Percentiles rank a stretch among this genome's conserved stretches.
Conservation (phyloP, 1,284 basidiomycete species). For the Coniophora puteana region DNA sequence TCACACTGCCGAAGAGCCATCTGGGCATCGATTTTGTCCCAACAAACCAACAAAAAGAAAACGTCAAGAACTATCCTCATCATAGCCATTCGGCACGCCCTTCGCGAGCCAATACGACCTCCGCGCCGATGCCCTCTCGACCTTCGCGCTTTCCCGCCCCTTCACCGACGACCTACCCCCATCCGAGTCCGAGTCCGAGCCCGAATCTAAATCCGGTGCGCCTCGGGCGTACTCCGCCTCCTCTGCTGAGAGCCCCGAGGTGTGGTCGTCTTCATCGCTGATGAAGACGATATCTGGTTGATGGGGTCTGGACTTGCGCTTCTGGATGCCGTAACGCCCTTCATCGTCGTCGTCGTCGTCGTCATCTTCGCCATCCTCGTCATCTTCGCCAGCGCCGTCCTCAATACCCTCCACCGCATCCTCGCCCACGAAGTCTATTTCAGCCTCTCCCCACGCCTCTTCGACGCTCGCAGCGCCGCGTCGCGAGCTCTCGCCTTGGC, state of each 20-base stretch:
- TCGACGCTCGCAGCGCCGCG: constrained; percentile 25
- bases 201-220: constrained; percentile 5
- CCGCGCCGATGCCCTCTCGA: constrained; percentile 14
- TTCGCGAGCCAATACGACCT: constrained; percentile 32
- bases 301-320: too few relatives aligned
- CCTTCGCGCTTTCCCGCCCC: constrained; percentile 9
- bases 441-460: constrained; percentile 38
- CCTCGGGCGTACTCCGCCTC: constrained; percentile 13
- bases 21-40: background rate
- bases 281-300: constrained; percentile 24
- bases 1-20: too few relatives aligned
- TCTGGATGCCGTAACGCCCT: constrained; percentile 25
- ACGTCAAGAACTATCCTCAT: constrained; percentile 25
- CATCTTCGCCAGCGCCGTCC: constrained; percentile 3
- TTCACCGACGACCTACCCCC: too few relatives aligned
- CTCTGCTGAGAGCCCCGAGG: constrained; percentile 15
- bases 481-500: constrained; percentile 8
- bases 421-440: constrained; percentile 21
- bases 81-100: constrained; percentile 22
- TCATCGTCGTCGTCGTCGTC: constrained; percentile 19
- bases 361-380: constrained; percentile 4
- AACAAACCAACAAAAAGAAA: background rate
- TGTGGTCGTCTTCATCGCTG: constrained; percentile 20
- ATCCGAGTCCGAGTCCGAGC: constrained; percentile 11
- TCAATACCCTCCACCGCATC: constrained; percentile 21